Evolutionary conservation across 23 red algal species (phyloP).

Genomic region (Gracilariopsis chorda): DNA sequence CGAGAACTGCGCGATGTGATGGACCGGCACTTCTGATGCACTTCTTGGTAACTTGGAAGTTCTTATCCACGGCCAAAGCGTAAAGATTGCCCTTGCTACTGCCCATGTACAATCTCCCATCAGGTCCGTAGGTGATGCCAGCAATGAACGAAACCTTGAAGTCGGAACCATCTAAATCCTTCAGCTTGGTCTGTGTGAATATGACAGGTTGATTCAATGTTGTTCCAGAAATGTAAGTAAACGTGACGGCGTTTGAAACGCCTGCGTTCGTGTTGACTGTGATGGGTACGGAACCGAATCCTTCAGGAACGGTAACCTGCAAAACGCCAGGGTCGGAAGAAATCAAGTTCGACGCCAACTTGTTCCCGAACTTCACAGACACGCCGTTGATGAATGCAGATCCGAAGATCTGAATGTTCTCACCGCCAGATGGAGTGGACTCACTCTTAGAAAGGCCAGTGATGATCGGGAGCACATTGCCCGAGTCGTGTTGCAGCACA

Average conservation of each 20-base stretch:
- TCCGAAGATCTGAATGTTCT: slow-evolving; percentile 63
- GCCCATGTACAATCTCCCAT: slow-evolving; percentile 57
- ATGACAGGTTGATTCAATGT: slow-evolving; percentile 58
- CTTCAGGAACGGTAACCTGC: slow-evolving; percentile 60
- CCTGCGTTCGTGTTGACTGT: slow-evolving; percentile 52
- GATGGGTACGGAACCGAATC: slow-evolving; percentile 41
- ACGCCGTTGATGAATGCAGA: slow-evolving; percentile 40
- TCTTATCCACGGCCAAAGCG: slow-evolving; percentile 29
- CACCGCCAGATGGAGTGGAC: slow-evolving; percentile 33
- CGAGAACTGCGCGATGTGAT: slow-evolving; percentile 27
- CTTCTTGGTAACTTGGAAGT: slow-evolving; percentile 26
- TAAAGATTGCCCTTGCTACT: slow-evolving; percentile 53
- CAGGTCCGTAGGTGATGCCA: slow-evolving; percentile 43
- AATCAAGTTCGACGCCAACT: slow-evolving; percentile 45
- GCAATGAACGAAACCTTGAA: slow-evolving; percentile 59
- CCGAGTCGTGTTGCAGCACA: slow-evolving; percentile 38
- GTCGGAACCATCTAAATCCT: slow-evolving; percentile 25
- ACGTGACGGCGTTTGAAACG: slow-evolving; percentile 45
- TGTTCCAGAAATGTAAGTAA: slow-evolving; percentile 43
- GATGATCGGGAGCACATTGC: slow-evolving; percentile 27
- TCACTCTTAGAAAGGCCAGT: slow-evolving; percentile 15
- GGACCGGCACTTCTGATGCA: slow-evolving; percentile 27
- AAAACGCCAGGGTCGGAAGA: slow-evolving; percentile 29
- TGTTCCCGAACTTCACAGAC: slow-evolving; percentile 55
- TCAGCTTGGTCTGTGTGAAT: slow-evolving; percentile 31